Percentiles rank a stretch among this genome's conserved stretches.
Evolutionary conservation across 305 asterid species (phyloP).

Genomic region (Ruellia speciosa): DNA sequence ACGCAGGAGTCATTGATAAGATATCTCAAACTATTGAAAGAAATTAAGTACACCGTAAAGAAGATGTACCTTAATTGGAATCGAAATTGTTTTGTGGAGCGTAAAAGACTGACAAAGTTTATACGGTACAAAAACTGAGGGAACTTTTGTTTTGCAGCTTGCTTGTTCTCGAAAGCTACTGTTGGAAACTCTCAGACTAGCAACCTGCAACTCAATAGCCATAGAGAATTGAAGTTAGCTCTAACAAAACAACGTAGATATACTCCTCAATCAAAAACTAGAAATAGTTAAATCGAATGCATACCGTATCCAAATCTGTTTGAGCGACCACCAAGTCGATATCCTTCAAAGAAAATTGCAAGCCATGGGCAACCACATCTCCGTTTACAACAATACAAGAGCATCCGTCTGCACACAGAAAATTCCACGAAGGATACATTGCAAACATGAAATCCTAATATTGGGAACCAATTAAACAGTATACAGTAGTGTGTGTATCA

Average conservation of each 20-base stretch:
- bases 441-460: not conserved
- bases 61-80: conserved; percentile 67
- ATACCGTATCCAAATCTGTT: conserved; percentile 92
- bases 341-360: conserved; percentile 89
- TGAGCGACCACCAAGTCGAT: conserved; percentile 91
- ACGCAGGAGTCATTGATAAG: not conserved
- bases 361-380: conserved; percentile 91
- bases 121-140: conserved; percentile 57
- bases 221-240: too few species aligned
- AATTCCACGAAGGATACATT: too few species aligned
- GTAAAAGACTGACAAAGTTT: conserved; percentile 75
- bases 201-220: conserved; percentile 53
- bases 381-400: conserved; percentile 89
- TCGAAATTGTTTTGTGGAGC: conserved; percentile 64
- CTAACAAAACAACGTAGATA: conserved; percentile 13
- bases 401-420: conserved; percentile 72
- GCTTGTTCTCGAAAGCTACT: conserved; percentile 97
- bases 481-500: too few species aligned
- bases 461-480: not conserved
- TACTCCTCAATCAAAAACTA: too few species aligned
- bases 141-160: conserved; percentile 66
- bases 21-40: not conserved
- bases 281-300: conserved; percentile 18
- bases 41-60: too few species aligned
- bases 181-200: conserved; percentile 86